phyloP scores from a whole-genome alignment of 2,329 filamentous ascomycete genomes.

The Beauveria sp. region DNA sequence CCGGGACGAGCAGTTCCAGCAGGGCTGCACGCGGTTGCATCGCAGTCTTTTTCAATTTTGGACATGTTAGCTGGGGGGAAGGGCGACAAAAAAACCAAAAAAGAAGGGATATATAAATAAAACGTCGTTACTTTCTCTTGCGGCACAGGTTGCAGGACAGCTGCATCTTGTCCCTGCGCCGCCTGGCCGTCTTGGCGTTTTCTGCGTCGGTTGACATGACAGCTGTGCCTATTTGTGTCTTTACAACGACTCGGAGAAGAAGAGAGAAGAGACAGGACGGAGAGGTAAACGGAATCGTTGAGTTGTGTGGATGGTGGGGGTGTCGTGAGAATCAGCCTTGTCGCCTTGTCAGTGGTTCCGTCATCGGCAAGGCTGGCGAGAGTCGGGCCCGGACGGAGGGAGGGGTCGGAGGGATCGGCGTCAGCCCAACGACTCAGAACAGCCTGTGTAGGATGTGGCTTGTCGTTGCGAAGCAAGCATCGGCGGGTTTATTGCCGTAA shows the following conservation, averaged over 20 bases:
- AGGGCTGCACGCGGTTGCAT: slow-evolving; percentile 25
- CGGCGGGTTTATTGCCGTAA: no score
- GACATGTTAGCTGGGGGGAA: neutral
- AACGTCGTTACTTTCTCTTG: neutral
- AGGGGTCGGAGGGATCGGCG: no score
- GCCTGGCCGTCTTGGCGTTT: neutral
- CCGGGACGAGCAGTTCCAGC: slow-evolving; percentile 22
- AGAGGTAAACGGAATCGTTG: no score
- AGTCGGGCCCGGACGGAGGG: no score
- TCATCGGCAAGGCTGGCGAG: no score
- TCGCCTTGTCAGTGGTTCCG: no score
- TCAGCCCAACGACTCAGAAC: no score
- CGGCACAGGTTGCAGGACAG: slow-evolving; percentile 7
- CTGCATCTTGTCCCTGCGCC: slow-evolving; percentile 8
- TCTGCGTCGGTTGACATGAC: neutral
- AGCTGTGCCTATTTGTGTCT: neutral
- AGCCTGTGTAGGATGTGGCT: no score
- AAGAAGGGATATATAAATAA: neutral
- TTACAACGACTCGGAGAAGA: no score
- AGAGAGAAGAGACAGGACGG: neutral
- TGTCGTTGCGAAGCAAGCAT: no score
- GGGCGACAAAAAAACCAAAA: neutral
- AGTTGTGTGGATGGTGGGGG: no score
- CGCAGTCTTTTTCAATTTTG: slow-evolving; percentile 19
- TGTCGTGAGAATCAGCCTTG: no score